phyloP scores from a whole-genome alignment of 2,329 filamentous ascomycete species.

The Colletotrichum sp. region DNA sequence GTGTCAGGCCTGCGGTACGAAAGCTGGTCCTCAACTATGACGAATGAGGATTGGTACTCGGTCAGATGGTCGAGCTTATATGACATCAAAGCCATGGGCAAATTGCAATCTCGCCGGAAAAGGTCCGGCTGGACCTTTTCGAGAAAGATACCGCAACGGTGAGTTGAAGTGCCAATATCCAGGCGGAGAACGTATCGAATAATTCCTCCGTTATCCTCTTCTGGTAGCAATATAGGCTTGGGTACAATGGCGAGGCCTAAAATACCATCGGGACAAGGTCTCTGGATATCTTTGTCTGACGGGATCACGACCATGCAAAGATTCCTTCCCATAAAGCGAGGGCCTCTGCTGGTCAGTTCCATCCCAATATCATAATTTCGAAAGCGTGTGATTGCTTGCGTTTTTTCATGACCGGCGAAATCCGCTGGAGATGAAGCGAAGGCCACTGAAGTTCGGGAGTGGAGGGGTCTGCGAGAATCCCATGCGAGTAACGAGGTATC shows the following conservation, averaged over 20 bases:
- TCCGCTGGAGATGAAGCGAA: neutral
- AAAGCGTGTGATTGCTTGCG: neutral
- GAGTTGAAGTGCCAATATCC: neutral
- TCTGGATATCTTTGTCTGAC: neutral
- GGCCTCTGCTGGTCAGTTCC: neutral
- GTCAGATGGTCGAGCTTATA: neutral
- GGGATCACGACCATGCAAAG: neutral
- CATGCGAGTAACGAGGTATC: neutral
- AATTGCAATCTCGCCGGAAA: neutral
- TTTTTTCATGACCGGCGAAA: neutral
- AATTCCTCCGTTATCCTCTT: neutral
- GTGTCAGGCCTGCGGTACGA: neutral
- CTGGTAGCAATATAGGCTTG: neutral
- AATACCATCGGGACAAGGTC: neutral
- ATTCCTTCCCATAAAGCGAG: neutral
- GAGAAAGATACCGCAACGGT: neutral
- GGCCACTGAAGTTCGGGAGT: neutral
- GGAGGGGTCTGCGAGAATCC: neutral
- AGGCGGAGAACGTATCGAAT: neutral
- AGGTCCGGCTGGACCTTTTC: neutral
- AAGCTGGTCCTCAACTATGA: neutral
- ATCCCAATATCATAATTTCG: neutral
- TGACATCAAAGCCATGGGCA: neutral
- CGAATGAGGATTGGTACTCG: neutral
- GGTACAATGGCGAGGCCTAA: neutral